These are phyloP conservation scores for Hypomyces rosellus DNA, from an alignment of 2,329 filamentous ascomycete genomes.

Conservation along the genomic window DNA sequence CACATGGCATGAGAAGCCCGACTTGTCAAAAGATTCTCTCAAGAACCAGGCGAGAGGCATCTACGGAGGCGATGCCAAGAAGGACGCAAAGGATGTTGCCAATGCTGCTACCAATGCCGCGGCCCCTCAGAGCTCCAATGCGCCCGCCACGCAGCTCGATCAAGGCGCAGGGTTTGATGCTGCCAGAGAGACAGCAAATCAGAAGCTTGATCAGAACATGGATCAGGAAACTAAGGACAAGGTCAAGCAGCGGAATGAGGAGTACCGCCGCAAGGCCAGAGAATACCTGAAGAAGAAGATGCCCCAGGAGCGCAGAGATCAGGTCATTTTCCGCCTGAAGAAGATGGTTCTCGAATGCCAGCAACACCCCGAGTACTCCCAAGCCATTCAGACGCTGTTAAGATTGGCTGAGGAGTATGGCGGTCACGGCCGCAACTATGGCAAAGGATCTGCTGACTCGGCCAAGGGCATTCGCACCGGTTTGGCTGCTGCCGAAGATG, in stretches of 20 bases:
- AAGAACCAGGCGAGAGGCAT: constrained; percentile 61
- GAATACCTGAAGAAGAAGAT: constrained; percentile 82
- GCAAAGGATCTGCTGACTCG: constrained; percentile 58
- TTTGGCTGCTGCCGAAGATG: constrained; percentile 66
- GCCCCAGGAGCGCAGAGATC: constrained; percentile 85
- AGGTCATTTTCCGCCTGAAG: constrained; percentile 85
- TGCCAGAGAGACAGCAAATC: constrained; percentile 41
- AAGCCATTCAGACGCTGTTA: constrained; percentile 84
- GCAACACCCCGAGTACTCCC: constrained; percentile 86
- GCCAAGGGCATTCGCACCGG: constrained; percentile 67
- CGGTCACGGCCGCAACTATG: constrained; percentile 61
- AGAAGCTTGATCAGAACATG: constrained; percentile 55
- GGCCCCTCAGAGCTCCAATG: constrained; percentile 35
- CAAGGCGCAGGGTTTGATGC: constrained; percentile 27
- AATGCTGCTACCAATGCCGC: constrained; percentile 53
- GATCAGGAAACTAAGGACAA: constrained; percentile 57
- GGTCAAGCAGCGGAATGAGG: constrained; percentile 36
- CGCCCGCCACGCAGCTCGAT: constrained; percentile 49
- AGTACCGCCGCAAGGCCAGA: constrained; percentile 46
- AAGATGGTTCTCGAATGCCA: constrained; percentile 98
- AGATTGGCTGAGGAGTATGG: constrained; percentile 79
- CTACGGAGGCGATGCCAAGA: constrained; percentile 47
- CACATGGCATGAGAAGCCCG: constrained; percentile 83
- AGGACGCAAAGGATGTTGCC: constrained; percentile 56
- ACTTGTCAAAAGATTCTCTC: constrained; percentile 63